Evolutionary conservation across 2,329 filamentous ascomycete genomes (phyloP).

Genomic region (Ophiostoma himal-ulmi): DNA sequence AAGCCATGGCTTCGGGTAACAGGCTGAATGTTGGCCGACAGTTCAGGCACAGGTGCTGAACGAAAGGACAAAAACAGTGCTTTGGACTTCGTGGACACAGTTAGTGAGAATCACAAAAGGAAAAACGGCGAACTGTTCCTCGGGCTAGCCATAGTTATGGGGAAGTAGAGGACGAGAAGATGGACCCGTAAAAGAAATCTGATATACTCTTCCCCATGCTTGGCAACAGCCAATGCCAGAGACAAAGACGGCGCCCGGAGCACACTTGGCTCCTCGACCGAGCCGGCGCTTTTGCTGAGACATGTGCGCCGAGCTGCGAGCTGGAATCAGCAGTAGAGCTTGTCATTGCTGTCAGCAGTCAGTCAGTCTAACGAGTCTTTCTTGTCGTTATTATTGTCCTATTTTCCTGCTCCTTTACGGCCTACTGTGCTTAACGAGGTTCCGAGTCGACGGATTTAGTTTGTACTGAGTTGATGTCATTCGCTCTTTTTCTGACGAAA

Average conservation of each 20-base stretch:
- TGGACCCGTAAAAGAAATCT: slow-evolving; percentile 1
- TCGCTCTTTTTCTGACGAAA: not conserved
- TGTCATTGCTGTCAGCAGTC: not conserved
- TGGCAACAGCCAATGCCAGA: not conserved
- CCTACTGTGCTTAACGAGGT: not conserved
- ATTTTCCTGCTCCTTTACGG: not conserved
- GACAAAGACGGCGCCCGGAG: not conserved
- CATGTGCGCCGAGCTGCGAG: slow-evolving; percentile 1
- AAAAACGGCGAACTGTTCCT: not conserved
- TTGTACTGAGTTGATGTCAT: not conserved
- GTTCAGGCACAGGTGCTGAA: not conserved
- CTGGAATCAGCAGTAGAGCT: not conserved
- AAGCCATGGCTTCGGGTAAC: not conserved
- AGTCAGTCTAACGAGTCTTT: not conserved
- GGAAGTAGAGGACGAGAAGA: not conserved
- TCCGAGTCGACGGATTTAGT: not conserved
- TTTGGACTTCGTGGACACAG: no score
- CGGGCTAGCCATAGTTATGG: not conserved
- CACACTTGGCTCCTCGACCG: slow-evolving; percentile 2
- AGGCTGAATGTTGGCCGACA: not conserved
- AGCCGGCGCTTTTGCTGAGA: not conserved
- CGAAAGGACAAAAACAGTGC: not conserved
- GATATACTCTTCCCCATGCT: not conserved
- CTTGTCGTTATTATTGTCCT: not conserved
- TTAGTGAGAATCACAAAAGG: not conserved